Conservation (phyloP, 352 stramenopile genomes). For the Phytopythium boreale region DNA sequence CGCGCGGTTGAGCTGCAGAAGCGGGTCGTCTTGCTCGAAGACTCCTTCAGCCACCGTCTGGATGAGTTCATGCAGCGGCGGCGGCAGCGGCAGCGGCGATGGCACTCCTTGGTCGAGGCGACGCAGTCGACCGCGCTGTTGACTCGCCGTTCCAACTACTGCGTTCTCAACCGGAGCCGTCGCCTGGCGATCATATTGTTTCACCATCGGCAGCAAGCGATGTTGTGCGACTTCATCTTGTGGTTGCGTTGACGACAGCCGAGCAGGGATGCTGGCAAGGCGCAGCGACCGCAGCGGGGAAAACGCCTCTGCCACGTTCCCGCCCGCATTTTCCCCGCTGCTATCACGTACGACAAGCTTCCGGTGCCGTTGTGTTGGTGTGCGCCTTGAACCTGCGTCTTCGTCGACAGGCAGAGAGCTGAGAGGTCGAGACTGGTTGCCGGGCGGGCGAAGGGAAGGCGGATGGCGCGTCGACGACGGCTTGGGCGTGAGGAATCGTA, state of each 20-base stretch:
- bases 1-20: constrained; percentile 46
- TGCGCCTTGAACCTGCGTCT: neutral
- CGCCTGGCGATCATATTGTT: neutral
- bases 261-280: constrained; percentile 20
- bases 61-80: constrained; percentile 56
- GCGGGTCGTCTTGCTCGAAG: constrained; percentile 30
- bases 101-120: neutral
- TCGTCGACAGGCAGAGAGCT: neutral
- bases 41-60: constrained; percentile 49
- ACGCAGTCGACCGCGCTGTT: neutral
- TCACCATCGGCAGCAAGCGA: neutral
- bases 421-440: neutral
- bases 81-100: neutral
- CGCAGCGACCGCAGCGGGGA: constrained; percentile 41
- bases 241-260: neutral
- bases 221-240: neutral
- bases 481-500: constrained; percentile 25
- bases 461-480: neutral
- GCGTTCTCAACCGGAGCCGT: neutral
- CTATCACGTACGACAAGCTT: constrained; percentile 6
- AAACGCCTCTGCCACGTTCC: constrained; percentile 15
- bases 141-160: neutral
- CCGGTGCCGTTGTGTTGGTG: neutral
- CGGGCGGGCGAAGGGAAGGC: neutral
- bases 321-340: neutral